Percentiles rank a stretch among this genome's conserved stretches.
Conservation (phyloP, 805 yeast genomes). For the Cyberlindnera euphorbiae region DNA sequence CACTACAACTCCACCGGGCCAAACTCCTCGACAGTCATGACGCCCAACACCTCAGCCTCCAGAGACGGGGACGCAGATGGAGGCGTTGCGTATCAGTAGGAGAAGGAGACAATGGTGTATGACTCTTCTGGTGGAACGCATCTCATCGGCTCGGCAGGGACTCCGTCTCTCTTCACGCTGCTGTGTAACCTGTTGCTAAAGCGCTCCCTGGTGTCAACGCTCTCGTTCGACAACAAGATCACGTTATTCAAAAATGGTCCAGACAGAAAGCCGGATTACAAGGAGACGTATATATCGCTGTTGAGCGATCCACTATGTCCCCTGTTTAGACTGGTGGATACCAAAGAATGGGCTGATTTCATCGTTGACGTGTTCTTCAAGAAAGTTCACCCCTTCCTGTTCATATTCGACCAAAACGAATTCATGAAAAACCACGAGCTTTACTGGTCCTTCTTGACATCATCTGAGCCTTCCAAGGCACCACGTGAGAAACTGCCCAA, state of each 20-base stretch:
- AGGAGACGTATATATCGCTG: conserved; percentile 11
- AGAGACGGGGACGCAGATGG: background rate
- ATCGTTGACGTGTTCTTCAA: conserved; percentile 36
- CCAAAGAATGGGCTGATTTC: conserved; percentile 32
- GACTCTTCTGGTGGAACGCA: conserved; percentile 44
- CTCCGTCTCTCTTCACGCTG: conserved; percentile 39
- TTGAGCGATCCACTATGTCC: conserved; percentile 32
- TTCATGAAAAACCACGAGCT: conserved; percentile 33
- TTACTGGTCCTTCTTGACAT: conserved; percentile 30
- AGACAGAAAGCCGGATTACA: conserved; percentile 11
- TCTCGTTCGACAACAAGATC: conserved; percentile 31
- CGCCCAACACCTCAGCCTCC: background rate
- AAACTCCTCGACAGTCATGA: background rate
- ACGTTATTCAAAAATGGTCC: conserved; percentile 18
- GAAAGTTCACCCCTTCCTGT: conserved; percentile 40
- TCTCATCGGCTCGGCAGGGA: conserved; percentile 43
- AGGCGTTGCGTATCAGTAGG: background rate
- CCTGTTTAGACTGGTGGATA: conserved; percentile 28
- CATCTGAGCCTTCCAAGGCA: background rate
- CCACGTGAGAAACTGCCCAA: conserved; percentile 11
- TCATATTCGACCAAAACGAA: conserved; percentile 33
- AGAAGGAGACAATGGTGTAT: conserved; percentile 31
- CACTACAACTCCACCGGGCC: background rate
- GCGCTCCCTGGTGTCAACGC: conserved; percentile 31
- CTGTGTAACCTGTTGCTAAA: conserved; percentile 37